Percentiles rank a stretch among this genome's conserved stretches.
phyloP scores from a whole-genome alignment of 805 yeast genomes.

The Sugiyamaella chiloensis region DNA sequence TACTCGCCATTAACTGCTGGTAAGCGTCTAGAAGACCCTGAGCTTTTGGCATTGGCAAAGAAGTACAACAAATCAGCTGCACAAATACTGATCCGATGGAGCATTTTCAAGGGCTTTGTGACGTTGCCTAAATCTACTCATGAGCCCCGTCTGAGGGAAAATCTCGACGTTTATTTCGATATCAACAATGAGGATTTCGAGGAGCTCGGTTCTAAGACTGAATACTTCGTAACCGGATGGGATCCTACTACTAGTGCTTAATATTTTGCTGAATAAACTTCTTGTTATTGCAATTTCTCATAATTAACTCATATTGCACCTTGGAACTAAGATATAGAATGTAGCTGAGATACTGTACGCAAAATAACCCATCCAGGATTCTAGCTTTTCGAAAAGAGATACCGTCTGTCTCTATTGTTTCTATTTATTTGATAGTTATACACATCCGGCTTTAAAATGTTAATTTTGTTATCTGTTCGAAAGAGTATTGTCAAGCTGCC shows the following conservation, averaged over 20 bases:
- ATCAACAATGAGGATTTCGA: constrained; percentile 31
- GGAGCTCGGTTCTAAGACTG: constrained; percentile 10
- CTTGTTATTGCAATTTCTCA: no score
- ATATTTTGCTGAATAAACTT: no score
- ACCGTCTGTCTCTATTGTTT: no score
- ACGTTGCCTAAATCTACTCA: constrained; percentile 75
- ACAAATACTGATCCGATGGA: constrained; percentile 49
- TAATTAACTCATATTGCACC: no score
- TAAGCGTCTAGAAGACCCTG: constrained; percentile 41
- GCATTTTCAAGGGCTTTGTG: constrained; percentile 47
- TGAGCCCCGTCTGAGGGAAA: constrained; percentile 52
- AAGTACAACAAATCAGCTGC: constrained; percentile 43
- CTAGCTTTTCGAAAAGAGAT: no score
- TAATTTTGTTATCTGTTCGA: no score
- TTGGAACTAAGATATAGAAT: no score
- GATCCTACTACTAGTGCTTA: constrained; percentile 11
- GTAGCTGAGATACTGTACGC: no score
- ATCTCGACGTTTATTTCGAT: constrained; percentile 49
- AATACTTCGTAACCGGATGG: constrained; percentile 10
- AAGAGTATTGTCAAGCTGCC: no score
- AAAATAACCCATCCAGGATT: no score
- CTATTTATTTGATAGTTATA: no score
- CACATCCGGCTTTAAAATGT: no score
- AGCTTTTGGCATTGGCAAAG: constrained; percentile 35
- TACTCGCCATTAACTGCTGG: constrained; percentile 78